Percentiles rank a stretch among this genome's conserved stretches.
Evolutionary conservation across 768 basidiomycete species (phyloP).

Genomic region (Leccinellum albellum): DNA sequence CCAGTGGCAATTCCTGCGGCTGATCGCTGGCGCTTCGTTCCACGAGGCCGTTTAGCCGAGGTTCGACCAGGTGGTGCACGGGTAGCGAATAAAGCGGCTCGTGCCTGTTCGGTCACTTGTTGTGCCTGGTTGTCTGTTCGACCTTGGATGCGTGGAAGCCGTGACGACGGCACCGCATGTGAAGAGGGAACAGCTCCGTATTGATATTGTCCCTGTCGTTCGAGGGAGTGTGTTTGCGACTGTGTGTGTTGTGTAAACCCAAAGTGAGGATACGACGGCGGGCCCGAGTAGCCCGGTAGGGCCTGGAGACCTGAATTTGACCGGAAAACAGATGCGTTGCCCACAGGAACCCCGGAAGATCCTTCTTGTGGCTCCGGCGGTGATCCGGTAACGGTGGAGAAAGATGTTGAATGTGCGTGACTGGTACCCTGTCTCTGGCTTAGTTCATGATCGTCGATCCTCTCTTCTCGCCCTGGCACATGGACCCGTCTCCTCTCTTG

Average conservation of each 20-base stretch:
- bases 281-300: slow-evolving; percentile 2
- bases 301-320: background rate
- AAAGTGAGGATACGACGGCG: background rate
- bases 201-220: slow-evolving; percentile 11
- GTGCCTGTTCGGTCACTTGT: background rate
- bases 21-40: slow-evolving; percentile 19
- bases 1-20: background rate
- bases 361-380: slow-evolving; percentile 9
- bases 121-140: background rate
- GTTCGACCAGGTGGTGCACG: slow-evolving; percentile 3
- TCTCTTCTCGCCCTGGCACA: background rate
- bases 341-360: background rate
- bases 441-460: background rate
- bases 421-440: background rate
- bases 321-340: background rate
- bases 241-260: slow-evolving; percentile 6
- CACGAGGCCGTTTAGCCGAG: slow-evolving; percentile 20
- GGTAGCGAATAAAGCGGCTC: background rate
- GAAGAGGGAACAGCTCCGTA: background rate
- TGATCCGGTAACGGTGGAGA: slow-evolving; percentile 24
- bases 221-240: background rate
- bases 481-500: slow-evolving; percentile 1
- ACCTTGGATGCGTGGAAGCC: background rate
- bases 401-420: slow-evolving; percentile 23
- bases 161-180: slow-evolving; percentile 1